phyloP scores from a whole-genome alignment of 495 filamentous ascomycete genomes.

The Bombardia bombarda region DNA sequence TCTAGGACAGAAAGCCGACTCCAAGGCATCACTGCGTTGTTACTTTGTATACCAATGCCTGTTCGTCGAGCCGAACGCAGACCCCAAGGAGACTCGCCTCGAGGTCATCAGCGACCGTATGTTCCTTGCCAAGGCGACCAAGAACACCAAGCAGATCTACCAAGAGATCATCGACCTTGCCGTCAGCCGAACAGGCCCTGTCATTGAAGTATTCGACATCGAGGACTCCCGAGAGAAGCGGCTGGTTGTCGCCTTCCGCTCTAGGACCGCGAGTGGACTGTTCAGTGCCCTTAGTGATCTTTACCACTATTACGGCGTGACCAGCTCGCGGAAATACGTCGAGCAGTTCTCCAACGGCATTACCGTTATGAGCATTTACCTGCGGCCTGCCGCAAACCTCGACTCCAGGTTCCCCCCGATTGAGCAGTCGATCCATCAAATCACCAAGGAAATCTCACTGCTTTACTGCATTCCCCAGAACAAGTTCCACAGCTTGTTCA shows the following conservation, averaged over 20 bases:
- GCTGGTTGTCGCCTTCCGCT: conserved; percentile 87
- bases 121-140: conserved; percentile 90
- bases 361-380: conserved; percentile 90
- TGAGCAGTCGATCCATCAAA: conserved; percentile 93
- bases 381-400: conserved; percentile 58
- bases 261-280: conserved; percentile 83
- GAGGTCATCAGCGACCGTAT: conserved; percentile 88
- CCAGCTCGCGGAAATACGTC: conserved; percentile 92
- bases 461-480: conserved; percentile 98
- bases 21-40: conserved; percentile 79
- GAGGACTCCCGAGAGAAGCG: conserved; percentile 84
- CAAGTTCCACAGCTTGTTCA: conserved; percentile 84
- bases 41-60: conserved; percentile 98
- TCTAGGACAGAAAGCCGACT: conserved; percentile 37
- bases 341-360: conserved; percentile 99
- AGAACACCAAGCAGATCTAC: conserved; percentile 92
- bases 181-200: conserved; percentile 75
- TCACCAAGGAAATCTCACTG: conserved; percentile 95
- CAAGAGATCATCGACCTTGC: conserved; percentile 84
- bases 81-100: conserved; percentile 74
- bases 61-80: conserved; percentile 68
- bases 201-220: conserved; percentile 97
- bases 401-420: conserved; percentile 49
- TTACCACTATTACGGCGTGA: conserved; percentile 97
- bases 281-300: conserved; percentile 94